Base-by-base conservation (phyloP, 768 basidiomycete species). In the Postia placenta region DNA sequence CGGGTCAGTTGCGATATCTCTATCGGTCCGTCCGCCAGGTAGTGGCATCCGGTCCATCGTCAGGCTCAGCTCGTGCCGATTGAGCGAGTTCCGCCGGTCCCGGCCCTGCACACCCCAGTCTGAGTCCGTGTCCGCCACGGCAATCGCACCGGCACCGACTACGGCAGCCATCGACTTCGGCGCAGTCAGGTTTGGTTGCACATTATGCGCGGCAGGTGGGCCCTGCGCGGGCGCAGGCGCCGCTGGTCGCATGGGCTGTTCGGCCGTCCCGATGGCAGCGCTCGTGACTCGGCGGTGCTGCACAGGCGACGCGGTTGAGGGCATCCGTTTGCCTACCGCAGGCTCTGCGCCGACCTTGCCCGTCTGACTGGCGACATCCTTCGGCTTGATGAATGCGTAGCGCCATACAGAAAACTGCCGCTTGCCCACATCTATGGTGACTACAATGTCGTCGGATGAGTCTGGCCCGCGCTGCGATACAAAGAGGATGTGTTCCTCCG, bases 401-500 rank as follows among this genome's bases (percentile, higher is more conserved):
- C 84, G 75, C 87, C 88, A 91, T 35, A 89, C 64, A 1, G 83
- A 76, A 2, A 89, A 55, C 40, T 70, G 71, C 11, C 66, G 69
- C 44, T 69, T 76, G 45, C 78, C 76, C 5, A 70, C 61, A 50
- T 86, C 72, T 22, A 84, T 67, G 1, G 86, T 87, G 26, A 86
- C 74, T 6, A 81, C 52, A 4, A 85, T 60, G 27, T 81, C 69
- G 51, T 75, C 67, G 14, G 68, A 63, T 40, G 72, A 61, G 28
- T 70, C 67, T 19, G 69, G 66, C 19, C 65, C 67, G 15, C 68
- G 69, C 49, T 68, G 52, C 15, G 81, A 80, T 0, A 74, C 74
- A 78, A 80, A 85, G 5, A 86, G 66, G 17, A 88, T 68, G 63
- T 78, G 78, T 52, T 89, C 86, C 0, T 78, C 68, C 0, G 85